Base-by-base conservation (phyloP, 306 rosid species). In the Ziziphus jujuba region DNA sequence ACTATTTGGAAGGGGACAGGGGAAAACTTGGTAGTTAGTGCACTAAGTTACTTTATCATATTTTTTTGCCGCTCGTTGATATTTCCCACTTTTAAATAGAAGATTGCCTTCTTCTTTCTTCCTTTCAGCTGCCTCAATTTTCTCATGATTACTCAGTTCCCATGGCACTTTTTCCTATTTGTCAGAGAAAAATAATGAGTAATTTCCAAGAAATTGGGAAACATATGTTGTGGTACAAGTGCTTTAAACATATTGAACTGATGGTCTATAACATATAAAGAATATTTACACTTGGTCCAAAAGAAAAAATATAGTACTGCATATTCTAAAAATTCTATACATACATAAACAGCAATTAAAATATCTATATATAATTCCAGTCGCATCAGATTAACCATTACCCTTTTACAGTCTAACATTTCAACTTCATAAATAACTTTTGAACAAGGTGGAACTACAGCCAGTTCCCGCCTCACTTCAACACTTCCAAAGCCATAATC, bases 31-130 rank as follows among this genome's bases (percentile, higher is more conserved):
- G 69, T 47, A 76, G 44, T 59, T 40, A 56, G 5, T 6, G 16
- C 63, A 78, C 40, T 9, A 40, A 47, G 21, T 66, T 75, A 82
- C 96, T 82, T 84, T 82, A 38, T 84, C 88, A 67, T 89, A 89
- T 69, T 84, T 89, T 70, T 84, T 82, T 51, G 63, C 65, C 11
- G 92, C 90, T 63, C 65, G 78, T 34, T 72, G 75, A 77, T 82
- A 84, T 68, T 89, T 86, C 5, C 87, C 82, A 19, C 11, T 61
- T 72, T 80, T 84, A 70, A 78, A 82, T 23, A 89, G 72, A 47
- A 78, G 35, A 69, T 86, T 89, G 52, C 92, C 92, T 80, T 89
- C 88, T 73, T 89, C 90, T 82, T 86, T 89, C 84, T 78, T 89
- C 79, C 59, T 78, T 72, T 53, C 79, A 19, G 90, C 90, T 73